Conservation (phyloP, 2,329 filamentous ascomycete species). For the Stachybotrys elegans region DNA sequence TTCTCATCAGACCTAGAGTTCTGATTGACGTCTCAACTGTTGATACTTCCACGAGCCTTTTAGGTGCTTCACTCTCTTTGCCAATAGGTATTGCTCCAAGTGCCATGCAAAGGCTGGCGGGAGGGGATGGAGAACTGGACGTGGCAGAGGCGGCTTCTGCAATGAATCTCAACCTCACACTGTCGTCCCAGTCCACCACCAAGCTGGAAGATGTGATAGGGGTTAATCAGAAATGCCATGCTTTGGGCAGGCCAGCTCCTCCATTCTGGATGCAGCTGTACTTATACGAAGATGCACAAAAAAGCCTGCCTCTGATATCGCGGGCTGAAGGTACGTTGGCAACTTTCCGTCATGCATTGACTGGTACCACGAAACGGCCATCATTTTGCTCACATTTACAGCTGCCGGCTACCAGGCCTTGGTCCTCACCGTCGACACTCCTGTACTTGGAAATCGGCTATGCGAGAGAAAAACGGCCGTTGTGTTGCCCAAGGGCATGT, state of each 20-base stretch:
- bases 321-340: slow-evolving; percentile 14
- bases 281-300: slow-evolving; percentile 10
- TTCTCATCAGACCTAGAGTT: slow-evolving; percentile 8
- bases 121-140: slow-evolving; percentile 21
- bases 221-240: too few species aligned
- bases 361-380: neutral
- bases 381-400: neutral
- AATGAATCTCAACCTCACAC: slow-evolving; percentile 18
- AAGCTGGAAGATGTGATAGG: slow-evolving; percentile 21
- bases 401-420: slow-evolving; percentile 21
- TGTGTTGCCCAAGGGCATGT: slow-evolving; percentile 14
- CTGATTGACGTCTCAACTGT: slow-evolving; percentile 13
- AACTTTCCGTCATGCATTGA: too few species aligned
- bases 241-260: slow-evolving; percentile 8
- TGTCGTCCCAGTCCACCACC: slow-evolving; percentile 21
- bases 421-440: slow-evolving; percentile 22
- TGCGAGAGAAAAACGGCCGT: slow-evolving; percentile 20
- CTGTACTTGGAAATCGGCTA: slow-evolving; percentile 22
- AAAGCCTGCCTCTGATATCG: slow-evolving; percentile 16
- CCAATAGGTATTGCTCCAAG: slow-evolving; percentile 25
- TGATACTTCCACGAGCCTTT: slow-evolving; percentile 10
- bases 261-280: slow-evolving; percentile 15
- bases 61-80: slow-evolving; percentile 11
- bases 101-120: slow-evolving; percentile 21
- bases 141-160: slow-evolving; percentile 16